Evolutionary conservation across 805 yeast genomes (phyloP), one percentile per base, ranked within the genome.

Genomic region (Pichia cabralensis): DNA sequence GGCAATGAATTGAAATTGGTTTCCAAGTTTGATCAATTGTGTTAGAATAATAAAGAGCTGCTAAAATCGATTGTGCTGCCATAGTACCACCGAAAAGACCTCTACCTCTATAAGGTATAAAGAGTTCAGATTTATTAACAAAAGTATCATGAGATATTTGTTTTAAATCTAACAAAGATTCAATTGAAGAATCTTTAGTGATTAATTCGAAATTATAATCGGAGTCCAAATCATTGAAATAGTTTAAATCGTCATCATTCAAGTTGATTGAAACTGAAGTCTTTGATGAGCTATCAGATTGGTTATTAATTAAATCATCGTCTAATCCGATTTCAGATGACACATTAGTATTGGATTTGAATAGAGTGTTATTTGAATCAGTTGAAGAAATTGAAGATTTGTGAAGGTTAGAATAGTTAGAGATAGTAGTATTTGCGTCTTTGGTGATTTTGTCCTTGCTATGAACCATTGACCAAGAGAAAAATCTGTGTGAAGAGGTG

Each of bases 11-110:
- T 9, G 83, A 69, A 22, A 69, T 65, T 1, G 86, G 85, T 20
- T 58, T 58, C 54, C 69, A 70, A 15, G 53, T 45, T 2, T 44
- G 50, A 6, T 44, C 40, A 1, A 31, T 26, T 11, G 48, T 38
- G n/a, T 66, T 64, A 6, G 73, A 61, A 7, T 74, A 67, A 31
- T 65, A 61, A 22, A 76, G 58, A 3, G 80, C 76, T 6, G 82
- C 83, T 39, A 69, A 52, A 4, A 78, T 53, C 3, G 84, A 61
- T 45, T 79, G 86, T 0, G 82, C 81, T 13, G 76, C 73, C 28
- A 74, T 57, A 14, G 76, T 73, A 8, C 88, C 86, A 2, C 86
- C 86, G 56, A 77, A 79, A 1, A 78, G 71, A 2, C 83, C 84
- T 28, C 78, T 58, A 3, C 81, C 79, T 0, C 72, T 68, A 6